Conservation (phyloP, 371 early-diverging fungal genomes). For the Syncephalastrum monosporum region DNA sequence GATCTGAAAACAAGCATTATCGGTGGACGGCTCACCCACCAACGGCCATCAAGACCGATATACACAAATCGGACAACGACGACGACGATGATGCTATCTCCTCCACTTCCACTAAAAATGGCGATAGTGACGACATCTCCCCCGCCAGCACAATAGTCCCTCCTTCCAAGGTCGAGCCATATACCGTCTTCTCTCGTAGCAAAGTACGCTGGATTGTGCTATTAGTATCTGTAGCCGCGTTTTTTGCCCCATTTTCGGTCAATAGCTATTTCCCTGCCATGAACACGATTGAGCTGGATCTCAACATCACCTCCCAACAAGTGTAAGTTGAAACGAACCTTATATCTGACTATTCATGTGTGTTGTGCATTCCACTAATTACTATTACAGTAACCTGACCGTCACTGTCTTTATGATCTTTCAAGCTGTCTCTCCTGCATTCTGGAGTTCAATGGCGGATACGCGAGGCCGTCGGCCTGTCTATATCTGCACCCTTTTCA, state of each 20-base stretch:
- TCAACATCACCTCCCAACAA: constrained; percentile 16
- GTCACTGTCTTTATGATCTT: constrained; percentile 45
- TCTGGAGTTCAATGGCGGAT: constrained; percentile 72
- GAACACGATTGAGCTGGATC: constrained; percentile 19
- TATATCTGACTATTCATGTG: neutral
- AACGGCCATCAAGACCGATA: neutral
- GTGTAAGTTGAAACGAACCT: constrained; percentile 7
- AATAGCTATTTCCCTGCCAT: constrained; percentile 30
- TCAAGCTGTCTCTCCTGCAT: constrained; percentile 43
- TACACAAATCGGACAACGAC: neutral
- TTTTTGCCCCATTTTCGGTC: constrained; percentile 26
- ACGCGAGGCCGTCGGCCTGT: constrained; percentile 63
- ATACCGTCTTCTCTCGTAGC: constrained; percentile 18
- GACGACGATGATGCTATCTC: constrained; percentile 1
- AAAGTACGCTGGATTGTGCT: constrained; percentile 20
- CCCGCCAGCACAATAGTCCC: too few species aligned
- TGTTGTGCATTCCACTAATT: neutral
- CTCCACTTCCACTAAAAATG: neutral
- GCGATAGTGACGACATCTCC: too few species aligned
- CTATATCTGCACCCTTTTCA: constrained; percentile 55
- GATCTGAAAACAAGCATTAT: too few species aligned
- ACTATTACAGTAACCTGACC: constrained; percentile 24
- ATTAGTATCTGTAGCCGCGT: constrained; percentile 22
- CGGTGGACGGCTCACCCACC: too few species aligned
- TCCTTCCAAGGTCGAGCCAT: neutral